Conservation (phyloP, 352 stramenopile species). For the Pythium rhizo-oryzae region DNA sequence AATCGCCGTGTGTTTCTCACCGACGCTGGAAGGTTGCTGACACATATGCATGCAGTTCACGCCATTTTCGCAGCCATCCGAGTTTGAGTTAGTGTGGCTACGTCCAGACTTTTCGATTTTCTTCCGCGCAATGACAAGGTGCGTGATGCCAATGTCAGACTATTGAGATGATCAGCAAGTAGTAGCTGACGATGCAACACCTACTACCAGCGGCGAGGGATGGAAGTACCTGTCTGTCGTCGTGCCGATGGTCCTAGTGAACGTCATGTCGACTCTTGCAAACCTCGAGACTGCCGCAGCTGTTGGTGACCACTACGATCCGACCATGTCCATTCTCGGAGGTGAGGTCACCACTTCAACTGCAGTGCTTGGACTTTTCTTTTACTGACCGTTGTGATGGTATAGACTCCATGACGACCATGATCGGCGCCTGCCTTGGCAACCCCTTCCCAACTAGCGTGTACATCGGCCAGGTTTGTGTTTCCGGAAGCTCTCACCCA, state of each 20-base stretch:
- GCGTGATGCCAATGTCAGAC: not conserved
- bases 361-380: no score
- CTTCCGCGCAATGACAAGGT: slow-evolving; percentile 35
- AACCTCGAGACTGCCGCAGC: slow-evolving; percentile 42
- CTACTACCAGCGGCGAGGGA: slow-evolving; percentile 33
- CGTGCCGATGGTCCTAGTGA: slow-evolving; percentile 48
- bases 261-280: slow-evolving; percentile 46
- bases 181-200: no score
- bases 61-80: slow-evolving; percentile 35
- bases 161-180: no score
- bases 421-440: slow-evolving; percentile 41
- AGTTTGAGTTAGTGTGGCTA: slow-evolving; percentile 30
- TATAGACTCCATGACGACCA: slow-evolving; percentile 40
- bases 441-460: slow-evolving; percentile 48
- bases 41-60: no score
- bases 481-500: no score
- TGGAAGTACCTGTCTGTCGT: slow-evolving; percentile 50
- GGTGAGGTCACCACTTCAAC: slow-evolving; percentile 13
- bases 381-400: no score
- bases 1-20: not conserved
- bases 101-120: slow-evolving; percentile 27
- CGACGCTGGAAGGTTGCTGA: no score
- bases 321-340: slow-evolving; percentile 34
- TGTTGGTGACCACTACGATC: slow-evolving; percentile 47
- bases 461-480: slow-evolving; percentile 44